Evolutionary conservation across 2,329 filamentous ascomycete species (phyloP).

Genomic region (Orbilia oligospora): DNA sequence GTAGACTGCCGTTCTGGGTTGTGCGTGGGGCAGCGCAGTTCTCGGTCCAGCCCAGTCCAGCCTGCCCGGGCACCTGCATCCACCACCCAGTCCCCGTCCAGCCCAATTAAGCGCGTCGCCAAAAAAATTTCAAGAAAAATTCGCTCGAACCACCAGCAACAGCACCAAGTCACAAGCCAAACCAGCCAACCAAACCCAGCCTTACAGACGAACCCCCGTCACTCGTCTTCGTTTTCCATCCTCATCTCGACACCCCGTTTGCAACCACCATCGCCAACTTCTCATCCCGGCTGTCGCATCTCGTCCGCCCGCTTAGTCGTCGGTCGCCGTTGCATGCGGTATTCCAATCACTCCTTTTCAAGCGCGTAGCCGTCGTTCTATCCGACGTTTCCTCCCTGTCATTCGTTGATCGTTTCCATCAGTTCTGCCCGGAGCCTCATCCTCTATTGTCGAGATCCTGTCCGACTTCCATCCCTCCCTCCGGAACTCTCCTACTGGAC

Average conservation of each 20-base stretch:
- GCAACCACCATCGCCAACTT: constrained; percentile 17
- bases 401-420: constrained; percentile 53
- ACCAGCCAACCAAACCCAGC: constrained; percentile 22
- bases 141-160: background rate
- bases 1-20: constrained; percentile 32
- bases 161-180: constrained; percentile 30
- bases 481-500: constrained; percentile 12
- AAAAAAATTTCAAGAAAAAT: constrained; percentile 12
- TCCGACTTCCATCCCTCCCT: constrained; percentile 6
- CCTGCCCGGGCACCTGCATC: no score
- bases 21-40: constrained; percentile 51
- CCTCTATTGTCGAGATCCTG: background rate
- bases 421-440: constrained; percentile 33
- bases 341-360: constrained; percentile 53
- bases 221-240: constrained; percentile 10
- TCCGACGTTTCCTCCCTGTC: constrained; percentile 54
- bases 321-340: constrained; percentile 43
- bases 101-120: constrained; percentile 44
- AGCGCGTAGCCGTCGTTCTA: constrained; percentile 60
- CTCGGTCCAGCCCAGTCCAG: constrained; percentile 24
- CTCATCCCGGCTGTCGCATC: constrained; percentile 26
- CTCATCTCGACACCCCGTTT: constrained; percentile 40
- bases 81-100: no score
- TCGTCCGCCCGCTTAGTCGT: constrained; percentile 3
- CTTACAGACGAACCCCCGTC: constrained; percentile 40